A percentile compares a stretch with the other conserved stretches of the same genome.
These are phyloP conservation scores for Zygoascus tannicola DNA, from an alignment of 805 yeast genomes.

Conservation along the genomic window DNA sequence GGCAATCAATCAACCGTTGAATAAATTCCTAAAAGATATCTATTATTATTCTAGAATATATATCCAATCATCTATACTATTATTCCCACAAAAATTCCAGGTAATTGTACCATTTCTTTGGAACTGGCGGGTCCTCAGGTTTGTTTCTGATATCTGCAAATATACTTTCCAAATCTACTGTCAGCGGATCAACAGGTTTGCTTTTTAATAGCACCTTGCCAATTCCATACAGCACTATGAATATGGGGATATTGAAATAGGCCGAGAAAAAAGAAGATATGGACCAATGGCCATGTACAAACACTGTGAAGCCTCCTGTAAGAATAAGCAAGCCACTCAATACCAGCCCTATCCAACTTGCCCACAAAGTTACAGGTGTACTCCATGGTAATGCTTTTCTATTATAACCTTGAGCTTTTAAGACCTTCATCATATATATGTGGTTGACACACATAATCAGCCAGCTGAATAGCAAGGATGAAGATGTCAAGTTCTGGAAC, in stretches of 20 bases:
- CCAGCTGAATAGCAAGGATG: constrained; percentile 50
- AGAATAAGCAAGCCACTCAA: constrained; percentile 34
- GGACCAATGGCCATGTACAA: constrained; percentile 54
- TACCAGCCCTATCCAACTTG: constrained; percentile 5
- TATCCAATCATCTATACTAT: too few relatives aligned
- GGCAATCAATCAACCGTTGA: too few relatives aligned
- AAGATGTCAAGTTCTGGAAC: constrained; percentile 16
- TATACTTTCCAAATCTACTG: constrained; percentile 10
- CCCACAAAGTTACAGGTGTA: constrained; percentile 32
- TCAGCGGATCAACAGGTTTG: constrained; percentile 9
- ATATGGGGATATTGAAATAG: constrained; percentile 57
- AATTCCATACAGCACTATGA: constrained; percentile 33
- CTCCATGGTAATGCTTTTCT: constrained; percentile 40
- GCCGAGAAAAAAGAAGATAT: constrained; percentile 51
- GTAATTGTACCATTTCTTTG: not conserved
- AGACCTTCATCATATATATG: constrained; percentile 38
- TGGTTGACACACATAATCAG: constrained; percentile 42
- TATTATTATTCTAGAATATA: too few relatives aligned
- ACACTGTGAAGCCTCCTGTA: constrained; percentile 57
- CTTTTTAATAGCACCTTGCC: constrained; percentile 32
- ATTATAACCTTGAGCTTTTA: constrained; percentile 31
- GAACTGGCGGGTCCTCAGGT: constrained; percentile 2
- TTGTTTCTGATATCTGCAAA: constrained; percentile 3
- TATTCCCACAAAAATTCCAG: not conserved
- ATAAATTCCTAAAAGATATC: too few relatives aligned